phyloP scores from a whole-genome alignment of 257 asterid genomes.

The Galeopsis tetrahit region DNA sequence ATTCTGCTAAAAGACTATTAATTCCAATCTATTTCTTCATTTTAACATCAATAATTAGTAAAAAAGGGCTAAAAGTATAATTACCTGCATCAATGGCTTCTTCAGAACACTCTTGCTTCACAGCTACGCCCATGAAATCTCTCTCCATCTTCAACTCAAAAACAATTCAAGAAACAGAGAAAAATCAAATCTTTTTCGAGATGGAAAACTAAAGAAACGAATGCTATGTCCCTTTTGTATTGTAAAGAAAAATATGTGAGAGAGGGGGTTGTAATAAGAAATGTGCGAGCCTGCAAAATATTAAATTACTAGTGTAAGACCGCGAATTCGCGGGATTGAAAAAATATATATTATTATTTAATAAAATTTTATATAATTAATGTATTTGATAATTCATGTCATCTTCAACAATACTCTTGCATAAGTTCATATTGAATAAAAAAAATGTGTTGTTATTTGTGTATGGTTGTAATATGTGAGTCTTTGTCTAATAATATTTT shows the following conservation, averaged over 20 bases:
- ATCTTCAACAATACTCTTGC: too few species aligned
- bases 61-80: background rate
- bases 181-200: background rate
- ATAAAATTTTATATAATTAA: too few species aligned
- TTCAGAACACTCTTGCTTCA: conserved; percentile 56
- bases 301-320: background rate
- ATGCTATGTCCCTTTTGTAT: background rate
- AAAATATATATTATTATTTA: too few species aligned
- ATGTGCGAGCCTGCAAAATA: background rate
- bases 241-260: conserved; percentile 1
- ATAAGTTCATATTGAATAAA: too few species aligned
- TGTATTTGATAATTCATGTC: too few species aligned
- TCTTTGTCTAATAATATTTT: too few species aligned
- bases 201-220: background rate
- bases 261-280: conserved; percentile 3
- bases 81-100: conserved; percentile 58
- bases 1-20: background rate
- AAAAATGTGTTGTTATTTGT: too few species aligned
- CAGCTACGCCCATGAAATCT: conserved; percentile 69
- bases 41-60: conserved; percentile 2
- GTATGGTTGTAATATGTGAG: too few species aligned
- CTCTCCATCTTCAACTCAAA: conserved; percentile 46
- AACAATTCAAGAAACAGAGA: conserved; percentile 13
- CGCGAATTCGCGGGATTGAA: too few species aligned
- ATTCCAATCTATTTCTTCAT: background rate